These are phyloP conservation scores for Meyerozyma carpophila DNA, from an alignment of 1,139 yeast genomes.

Conservation along the genomic window DNA sequence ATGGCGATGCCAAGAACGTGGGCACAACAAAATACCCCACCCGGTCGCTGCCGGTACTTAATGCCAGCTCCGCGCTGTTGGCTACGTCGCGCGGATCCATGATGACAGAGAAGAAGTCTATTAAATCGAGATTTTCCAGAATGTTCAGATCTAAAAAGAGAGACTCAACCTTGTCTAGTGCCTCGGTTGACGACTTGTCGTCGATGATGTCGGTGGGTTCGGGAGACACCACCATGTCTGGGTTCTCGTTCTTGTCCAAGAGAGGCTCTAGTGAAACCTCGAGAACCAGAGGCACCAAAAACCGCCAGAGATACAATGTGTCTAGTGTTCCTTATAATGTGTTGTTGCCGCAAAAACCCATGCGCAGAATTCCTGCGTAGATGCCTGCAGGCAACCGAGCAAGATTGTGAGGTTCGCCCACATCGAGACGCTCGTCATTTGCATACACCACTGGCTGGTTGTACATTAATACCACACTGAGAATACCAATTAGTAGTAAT, in stretches of 20 bases:
- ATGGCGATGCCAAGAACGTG: not conserved
- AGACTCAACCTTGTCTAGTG: conserved; percentile 4
- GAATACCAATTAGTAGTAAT: too few species aligned
- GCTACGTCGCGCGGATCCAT: not conserved
- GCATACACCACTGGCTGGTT: not conserved
- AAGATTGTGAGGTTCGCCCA: conserved; percentile 1
- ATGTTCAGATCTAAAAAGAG: conserved; percentile 17
- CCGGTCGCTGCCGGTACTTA: conserved; percentile 2
- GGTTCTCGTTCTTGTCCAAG: conserved; percentile 29
- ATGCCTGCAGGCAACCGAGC: not conserved
- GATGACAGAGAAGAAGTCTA: conserved; percentile 17
- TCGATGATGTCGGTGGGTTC: conserved; percentile 28
- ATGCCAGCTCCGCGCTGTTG: conserved; percentile 1
- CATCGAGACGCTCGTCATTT: not conserved
- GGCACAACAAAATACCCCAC: conserved; percentile 4
- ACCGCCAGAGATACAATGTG: conserved; percentile 16
- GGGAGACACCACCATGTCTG: conserved; percentile 22
- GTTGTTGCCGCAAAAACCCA: conserved; percentile 7
- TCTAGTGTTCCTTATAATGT: conserved; percentile 26
- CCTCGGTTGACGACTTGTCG: conserved; percentile 17
- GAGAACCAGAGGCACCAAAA: conserved; percentile 18
- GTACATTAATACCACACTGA: not conserved
- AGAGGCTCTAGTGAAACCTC: conserved; percentile 13
- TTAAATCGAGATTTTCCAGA: conserved; percentile 23
- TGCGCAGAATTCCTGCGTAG: not conserved